These are phyloP conservation scores for Solanum habrochaites DNA, from an alignment of 257 asterid genomes.

Conservation along the genomic window DNA sequence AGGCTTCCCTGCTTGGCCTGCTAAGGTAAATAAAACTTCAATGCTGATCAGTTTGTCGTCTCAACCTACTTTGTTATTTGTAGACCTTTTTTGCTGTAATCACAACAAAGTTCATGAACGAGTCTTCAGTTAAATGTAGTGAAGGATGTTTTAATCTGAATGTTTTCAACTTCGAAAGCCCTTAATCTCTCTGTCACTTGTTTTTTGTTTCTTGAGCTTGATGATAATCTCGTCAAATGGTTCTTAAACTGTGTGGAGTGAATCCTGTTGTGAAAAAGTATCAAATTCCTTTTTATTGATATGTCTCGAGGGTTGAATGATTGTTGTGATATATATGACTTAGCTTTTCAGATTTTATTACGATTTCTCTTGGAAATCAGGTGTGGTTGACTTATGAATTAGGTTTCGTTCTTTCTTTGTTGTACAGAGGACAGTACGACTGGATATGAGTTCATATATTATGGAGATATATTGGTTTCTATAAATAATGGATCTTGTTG, in stretches of 20 bases:
- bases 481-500: not conserved
- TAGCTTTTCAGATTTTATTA: not conserved
- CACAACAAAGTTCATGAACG: not conserved
- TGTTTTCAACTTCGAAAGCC: not conserved
- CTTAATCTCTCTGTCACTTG: not conserved
- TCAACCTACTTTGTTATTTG: not conserved
- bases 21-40: constrained; percentile 40
- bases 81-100: not conserved
- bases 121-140: not conserved
- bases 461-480: not conserved
- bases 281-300: not conserved
- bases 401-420: not conserved
- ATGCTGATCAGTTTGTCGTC: not conserved
- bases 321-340: not conserved
- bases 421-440: not conserved
- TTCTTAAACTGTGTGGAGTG: not conserved
- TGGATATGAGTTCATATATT: not conserved
- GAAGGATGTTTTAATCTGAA: not conserved
- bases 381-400: not conserved
- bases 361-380: not conserved
- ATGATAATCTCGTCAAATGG: not conserved
- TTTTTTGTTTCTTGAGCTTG: not conserved
- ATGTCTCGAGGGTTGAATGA: not conserved
- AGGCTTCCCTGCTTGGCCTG: constrained; percentile 95
- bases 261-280: not conserved